Conservation (phyloP, 305 asterid genomes). For the Fraxinus latifolia region DNA sequence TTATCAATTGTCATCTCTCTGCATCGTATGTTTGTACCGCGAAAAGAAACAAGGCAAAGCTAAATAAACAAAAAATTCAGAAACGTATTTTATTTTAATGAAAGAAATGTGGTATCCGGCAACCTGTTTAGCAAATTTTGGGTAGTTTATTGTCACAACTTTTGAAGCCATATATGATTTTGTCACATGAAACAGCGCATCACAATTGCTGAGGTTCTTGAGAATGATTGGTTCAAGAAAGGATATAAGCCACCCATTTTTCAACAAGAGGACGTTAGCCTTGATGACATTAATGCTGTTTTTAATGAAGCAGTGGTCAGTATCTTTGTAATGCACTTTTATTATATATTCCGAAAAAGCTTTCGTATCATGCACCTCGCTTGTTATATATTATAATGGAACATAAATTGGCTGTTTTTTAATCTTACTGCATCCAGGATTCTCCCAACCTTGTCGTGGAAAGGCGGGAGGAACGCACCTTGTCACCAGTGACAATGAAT, state of each 20-base stretch:
- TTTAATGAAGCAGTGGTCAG: slow-evolving; percentile 66
- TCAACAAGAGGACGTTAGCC: slow-evolving; percentile 69
- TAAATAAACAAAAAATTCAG: not conserved
- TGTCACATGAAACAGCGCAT: slow-evolving; percentile 57
- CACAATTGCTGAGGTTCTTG: slow-evolving; percentile 64
- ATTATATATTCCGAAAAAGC: not conserved
- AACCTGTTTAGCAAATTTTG: not conserved
- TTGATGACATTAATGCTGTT: slow-evolving; percentile 77
- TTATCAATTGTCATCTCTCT: not conserved
- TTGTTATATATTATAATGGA: not conserved
- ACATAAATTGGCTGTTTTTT: not conserved
- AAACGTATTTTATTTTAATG: not conserved
- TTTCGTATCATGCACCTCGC: not conserved
- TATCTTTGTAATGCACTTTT: slow-evolving; percentile 2
- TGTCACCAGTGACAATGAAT: slow-evolving; percentile 75
- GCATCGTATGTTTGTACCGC: not conserved
- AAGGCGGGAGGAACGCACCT: slow-evolving; percentile 65
- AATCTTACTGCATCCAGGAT: slow-evolving; percentile 35
- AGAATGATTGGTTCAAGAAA: slow-evolving; percentile 95
- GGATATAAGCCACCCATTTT: slow-evolving; percentile 77
- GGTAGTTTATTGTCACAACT: not conserved
- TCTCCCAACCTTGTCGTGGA: slow-evolving; percentile 79
- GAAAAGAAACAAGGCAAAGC: not conserved
- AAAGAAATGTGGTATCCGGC: not conserved
- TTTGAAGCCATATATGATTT: not conserved